These are phyloP conservation scores for Backusella circina DNA, from an alignment of 192 early-diverging fungal species.

Conservation along the genomic window DNA sequence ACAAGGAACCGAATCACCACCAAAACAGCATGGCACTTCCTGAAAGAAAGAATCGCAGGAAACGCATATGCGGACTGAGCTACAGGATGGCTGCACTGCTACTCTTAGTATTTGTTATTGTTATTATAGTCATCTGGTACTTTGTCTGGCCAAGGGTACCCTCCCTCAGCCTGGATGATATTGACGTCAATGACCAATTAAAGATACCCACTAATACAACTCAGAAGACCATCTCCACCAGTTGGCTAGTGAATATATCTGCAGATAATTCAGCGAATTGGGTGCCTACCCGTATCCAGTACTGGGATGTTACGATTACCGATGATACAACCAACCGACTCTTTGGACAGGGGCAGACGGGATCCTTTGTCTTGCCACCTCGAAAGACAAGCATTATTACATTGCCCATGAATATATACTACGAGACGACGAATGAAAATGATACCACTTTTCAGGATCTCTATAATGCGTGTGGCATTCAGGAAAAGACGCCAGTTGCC, in stretches of 20 bases:
- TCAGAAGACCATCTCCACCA: slow-evolving; percentile 1
- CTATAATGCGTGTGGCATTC: slow-evolving; percentile 22
- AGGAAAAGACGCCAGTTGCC: not conserved
- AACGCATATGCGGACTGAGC: not conserved
- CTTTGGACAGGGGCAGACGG: slow-evolving; percentile 14
- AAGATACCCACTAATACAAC: slow-evolving; percentile 1
- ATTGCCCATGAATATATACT: slow-evolving; percentile 7
- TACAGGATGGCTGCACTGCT: not conserved
- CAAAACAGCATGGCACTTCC: not conserved
- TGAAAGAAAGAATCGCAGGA: slow-evolving; percentile 2
- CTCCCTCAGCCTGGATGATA: not conserved
- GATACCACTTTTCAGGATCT: slow-evolving; percentile 22
- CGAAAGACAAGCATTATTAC: not conserved
- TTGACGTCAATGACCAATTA: not conserved
- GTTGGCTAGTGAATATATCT: slow-evolving; percentile 25
- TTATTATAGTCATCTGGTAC: slow-evolving; percentile 14
- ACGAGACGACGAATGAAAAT: slow-evolving; percentile 1
- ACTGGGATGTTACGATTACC: slow-evolving; percentile 5
- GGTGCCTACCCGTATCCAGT: slow-evolving; percentile 21
- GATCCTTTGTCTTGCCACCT: not conserved
- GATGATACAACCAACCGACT: slow-evolving; percentile 6
- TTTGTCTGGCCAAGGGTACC: slow-evolving; percentile 25
- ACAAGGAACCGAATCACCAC: not conserved
- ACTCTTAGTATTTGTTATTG: not conserved
- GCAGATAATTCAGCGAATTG: slow-evolving; percentile 25